Conservation (phyloP, 1,139 yeast genomes). For the Scheffersomyces illinoinensis region DNA sequence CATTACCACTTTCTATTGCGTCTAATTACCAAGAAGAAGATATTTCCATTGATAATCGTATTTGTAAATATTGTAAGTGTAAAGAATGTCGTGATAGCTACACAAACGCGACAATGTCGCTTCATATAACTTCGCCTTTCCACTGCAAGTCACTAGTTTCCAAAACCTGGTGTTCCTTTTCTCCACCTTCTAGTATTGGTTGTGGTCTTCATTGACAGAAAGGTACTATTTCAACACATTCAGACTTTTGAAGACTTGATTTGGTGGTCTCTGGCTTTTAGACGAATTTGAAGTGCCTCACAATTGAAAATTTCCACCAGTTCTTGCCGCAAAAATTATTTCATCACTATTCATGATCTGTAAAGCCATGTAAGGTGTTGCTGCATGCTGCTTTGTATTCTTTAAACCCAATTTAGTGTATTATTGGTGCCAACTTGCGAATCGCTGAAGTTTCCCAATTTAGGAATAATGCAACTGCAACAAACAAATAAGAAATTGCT, state of each 20-base stretch:
- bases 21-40: background rate
- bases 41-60: background rate
- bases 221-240: background rate
- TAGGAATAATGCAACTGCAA: background rate
- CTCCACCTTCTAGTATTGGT: background rate
- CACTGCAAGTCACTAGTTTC: background rate
- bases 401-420: background rate
- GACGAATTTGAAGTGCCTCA: background rate
- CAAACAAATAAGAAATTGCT: background rate
- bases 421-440: background rate
- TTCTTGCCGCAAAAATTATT: background rate
- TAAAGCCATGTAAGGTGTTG: background rate
- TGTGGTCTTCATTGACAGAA: background rate
- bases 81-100: background rate
- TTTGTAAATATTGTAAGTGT: background rate
- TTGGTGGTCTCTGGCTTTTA: background rate
- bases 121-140: background rate
- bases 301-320: background rate
- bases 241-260: background rate
- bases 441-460: background rate
- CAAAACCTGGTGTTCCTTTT: too few relatives aligned
- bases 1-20: constrained; percentile 29
- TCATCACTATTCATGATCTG: background rate
- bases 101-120: background rate
- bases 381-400: background rate